Base-by-base conservation (phyloP, 768 basidiomycete genomes). In the Panellus pusillus region DNA sequence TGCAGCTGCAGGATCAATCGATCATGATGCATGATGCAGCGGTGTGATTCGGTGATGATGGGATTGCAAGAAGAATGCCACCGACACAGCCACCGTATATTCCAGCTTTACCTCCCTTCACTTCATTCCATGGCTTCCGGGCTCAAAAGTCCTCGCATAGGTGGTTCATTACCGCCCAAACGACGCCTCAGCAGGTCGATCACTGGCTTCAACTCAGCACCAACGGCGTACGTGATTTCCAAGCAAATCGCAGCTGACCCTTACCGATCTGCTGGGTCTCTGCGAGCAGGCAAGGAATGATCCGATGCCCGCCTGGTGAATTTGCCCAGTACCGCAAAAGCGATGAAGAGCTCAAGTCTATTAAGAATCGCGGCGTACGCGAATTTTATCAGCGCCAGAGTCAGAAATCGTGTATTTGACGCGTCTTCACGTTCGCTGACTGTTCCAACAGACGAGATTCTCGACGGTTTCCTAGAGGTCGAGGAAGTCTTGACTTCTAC, bases 381-480 rank as follows among this genome's bases (percentile, higher is more conserved):
- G 52, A 52, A 12, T 61, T 57, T 27, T 61, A 61, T 39, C 18
- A 51, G 27, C 54, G 32, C 27, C 59, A 61, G 48, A 61, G 59
- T 60, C 4, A 31, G 43, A 15, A 38, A 12, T 35, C 29, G 3
- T 12, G 39, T 20, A 9, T 41, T 3, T 11, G 29, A 13, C 35
- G n/a, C 44, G 2, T 6, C 49, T 14, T 14, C 19, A 15, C 6
- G 13, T 31, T 35, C 7, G 28, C n/a, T n/a, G 15, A 4, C 29
- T 20, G 35, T 45, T 7, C 8, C 14, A 36, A 27, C 14, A 60
- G 58, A 60, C 47, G 59, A 50, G 18, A 56, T 54, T 31, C 52
- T 60, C 2, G 59, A 60, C 37, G 51, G 59, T 4, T 60, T 60
- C 39, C 35, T 39, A 6, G 55, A 60, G 35, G 59, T 57, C 7